Conservation (phyloP, 2,329 filamentous ascomycete species). For the Lachnellula cervina region DNA sequence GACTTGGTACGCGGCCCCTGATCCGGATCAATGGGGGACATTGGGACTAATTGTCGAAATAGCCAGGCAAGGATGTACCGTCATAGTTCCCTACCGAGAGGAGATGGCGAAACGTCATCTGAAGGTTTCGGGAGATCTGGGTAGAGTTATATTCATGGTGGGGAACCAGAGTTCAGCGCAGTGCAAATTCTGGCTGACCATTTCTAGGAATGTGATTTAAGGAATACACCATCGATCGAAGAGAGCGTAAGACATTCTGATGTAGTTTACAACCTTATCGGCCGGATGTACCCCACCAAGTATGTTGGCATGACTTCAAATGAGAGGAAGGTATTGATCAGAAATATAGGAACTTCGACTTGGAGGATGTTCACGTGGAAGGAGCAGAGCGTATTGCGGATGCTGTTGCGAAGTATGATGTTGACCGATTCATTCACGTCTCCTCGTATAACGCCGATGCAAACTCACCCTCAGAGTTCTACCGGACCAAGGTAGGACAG, state of each 20-base stretch:
- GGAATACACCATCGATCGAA: constrained; percentile 92
- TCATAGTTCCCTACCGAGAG: constrained; percentile 89
- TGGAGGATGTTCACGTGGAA: constrained; percentile 90
- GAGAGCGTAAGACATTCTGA: constrained; percentile 96
- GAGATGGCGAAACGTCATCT: constrained; percentile 97
- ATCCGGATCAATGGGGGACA: constrained; percentile 3
- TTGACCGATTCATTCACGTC: constrained; percentile 94
- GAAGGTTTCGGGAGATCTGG: constrained; percentile 92
- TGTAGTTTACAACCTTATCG: constrained; percentile 93
- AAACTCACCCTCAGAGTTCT: constrained; percentile 82
- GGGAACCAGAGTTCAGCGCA: not conserved
- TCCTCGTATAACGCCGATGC: constrained; percentile 88
- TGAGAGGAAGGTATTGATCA: constrained; percentile 26
- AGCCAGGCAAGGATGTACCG: constrained; percentile 92
- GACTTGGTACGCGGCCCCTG: constrained; percentile 58
- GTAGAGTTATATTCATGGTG: constrained; percentile 81
- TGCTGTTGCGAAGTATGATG: constrained; percentile 94
- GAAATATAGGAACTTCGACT: constrained; percentile 74
- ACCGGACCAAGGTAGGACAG: constrained; percentile 69
- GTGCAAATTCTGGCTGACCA: not conserved
- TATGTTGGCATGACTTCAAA: constrained; percentile 38
- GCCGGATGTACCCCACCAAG: constrained; percentile 95
- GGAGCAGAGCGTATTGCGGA: constrained; percentile 88
- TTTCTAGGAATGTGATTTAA: constrained; percentile 81
- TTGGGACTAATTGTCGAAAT: constrained; percentile 27